Base-by-base conservation (phyloP, 192 early-diverging fungal genomes). In the Coemansia sp. region DNA sequence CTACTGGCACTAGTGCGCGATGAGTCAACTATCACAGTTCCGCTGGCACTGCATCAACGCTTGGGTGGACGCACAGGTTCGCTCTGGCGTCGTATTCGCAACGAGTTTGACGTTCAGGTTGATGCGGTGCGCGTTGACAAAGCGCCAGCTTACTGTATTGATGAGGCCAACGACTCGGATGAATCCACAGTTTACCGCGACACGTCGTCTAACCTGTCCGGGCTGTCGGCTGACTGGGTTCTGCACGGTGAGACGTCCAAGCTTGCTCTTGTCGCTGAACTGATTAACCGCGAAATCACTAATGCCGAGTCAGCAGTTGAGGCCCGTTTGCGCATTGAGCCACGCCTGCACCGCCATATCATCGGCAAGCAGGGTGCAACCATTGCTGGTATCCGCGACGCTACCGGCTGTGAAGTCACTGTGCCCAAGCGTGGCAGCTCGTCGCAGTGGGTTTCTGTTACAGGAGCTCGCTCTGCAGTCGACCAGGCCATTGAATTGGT, bases 321-420 rank as follows among this genome's bases (percentile, higher is more conserved):
- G 24, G 85, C 78, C 0, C 76, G 75, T 15, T 32, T 85, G 32
- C 67, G 78, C 12, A 49, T 86, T 17, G 79, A 82, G 35, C 76
- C 85, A 29, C 64, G 66, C 21, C 52, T 70, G 38, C 84, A 87
- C 63, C 85, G 90, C 41, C 83, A 88, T 57, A 84, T 94, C 25
- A 93, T 94, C 64, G 93, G 93, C 52, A 83, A 85, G 66, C 80
- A 74, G 43, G 93, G 93, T 17, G 57, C 79, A 0, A 93, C 86
- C 24, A 90, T 94, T 62, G 80, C 73, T 25, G 72, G 85, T 17
- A 88, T 94, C 57, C 87, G 93, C 24, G 73, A 74, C n/a, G 86
- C 85, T 12, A 86, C 86, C 21, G 84, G 74, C 12, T 90, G 89
- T 43, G 69, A 77, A n/a, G 75, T 94, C 51, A 82, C 88, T 14